Percentiles rank a stretch among this genome's conserved stretches.
phyloP scores from a whole-genome alignment of 2,329 filamentous ascomycete genomes.

The Graphilbum ipis-grandicollis region DNA sequence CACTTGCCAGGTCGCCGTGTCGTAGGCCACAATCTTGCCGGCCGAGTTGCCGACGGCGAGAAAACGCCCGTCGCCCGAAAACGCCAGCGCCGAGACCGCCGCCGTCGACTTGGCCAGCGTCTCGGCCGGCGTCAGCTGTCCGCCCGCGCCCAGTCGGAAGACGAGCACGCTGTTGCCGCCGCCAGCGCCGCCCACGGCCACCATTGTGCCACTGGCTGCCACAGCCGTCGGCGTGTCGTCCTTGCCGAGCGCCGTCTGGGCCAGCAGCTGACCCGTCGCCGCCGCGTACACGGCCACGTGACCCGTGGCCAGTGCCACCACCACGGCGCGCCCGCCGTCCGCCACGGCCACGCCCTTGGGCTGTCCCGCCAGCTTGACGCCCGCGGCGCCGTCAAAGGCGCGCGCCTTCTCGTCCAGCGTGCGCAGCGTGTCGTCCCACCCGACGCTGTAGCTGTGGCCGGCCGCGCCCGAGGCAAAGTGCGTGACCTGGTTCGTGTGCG shows the following conservation, averaged over 20 bases:
- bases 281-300: slow-evolving; percentile 27
- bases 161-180: slow-evolving; percentile 57
- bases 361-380: slow-evolving; percentile 55
- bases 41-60: slow-evolving; percentile 69
- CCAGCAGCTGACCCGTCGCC: not conserved
- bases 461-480: slow-evolving; percentile 48
- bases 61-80: slow-evolving; percentile 64
- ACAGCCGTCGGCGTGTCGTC: slow-evolving; percentile 47
- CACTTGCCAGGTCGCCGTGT: slow-evolving; percentile 41
- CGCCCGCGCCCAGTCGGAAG: slow-evolving; percentile 40
- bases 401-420: slow-evolving; percentile 57
- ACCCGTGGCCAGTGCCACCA: slow-evolving; percentile 38
- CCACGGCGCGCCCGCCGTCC: slow-evolving; percentile 22
- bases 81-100: slow-evolving; percentile 62
- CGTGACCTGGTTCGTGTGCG: slow-evolving; percentile 72
- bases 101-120: slow-evolving; percentile 53
- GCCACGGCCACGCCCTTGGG: slow-evolving; percentile 53
- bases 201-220: slow-evolving; percentile 45
- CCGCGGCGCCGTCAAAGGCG: slow-evolving; percentile 50
- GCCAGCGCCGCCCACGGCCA: slow-evolving; percentile 60
- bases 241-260: slow-evolving; percentile 23
- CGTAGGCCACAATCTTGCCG: slow-evolving; percentile 78
- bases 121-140: slow-evolving; percentile 33
- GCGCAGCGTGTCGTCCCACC: slow-evolving; percentile 85
- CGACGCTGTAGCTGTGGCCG: slow-evolving; percentile 63